Conservation (phyloP, 2,329 filamentous ascomycete species). For the Trichoderma sp. region DNA sequence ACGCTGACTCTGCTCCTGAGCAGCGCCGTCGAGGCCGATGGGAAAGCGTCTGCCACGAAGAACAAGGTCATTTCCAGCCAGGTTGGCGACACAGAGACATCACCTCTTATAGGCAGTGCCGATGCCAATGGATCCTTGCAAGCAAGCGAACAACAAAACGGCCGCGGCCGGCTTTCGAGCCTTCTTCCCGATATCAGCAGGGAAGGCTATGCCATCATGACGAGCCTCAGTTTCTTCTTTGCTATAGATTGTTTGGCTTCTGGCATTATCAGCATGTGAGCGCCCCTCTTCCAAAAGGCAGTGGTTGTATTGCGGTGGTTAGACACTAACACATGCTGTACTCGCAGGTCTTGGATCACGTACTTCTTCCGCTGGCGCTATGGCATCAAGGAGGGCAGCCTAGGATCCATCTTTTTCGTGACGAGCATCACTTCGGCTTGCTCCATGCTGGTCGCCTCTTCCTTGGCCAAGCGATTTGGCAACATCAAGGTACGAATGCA, state of each 20-base stretch:
- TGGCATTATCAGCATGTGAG: conserved; percentile 41
- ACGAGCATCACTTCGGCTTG: conserved; percentile 53
- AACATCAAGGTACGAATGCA: conserved; percentile 60
- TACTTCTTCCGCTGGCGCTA: conserved; percentile 57
- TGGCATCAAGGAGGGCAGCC: conserved; percentile 48
- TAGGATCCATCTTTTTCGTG: conserved; percentile 58
- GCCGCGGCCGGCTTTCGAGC: not conserved
- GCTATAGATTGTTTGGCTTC: conserved; percentile 69
- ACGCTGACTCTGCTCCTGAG: conserved; percentile 53
- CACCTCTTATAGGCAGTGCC: conserved; percentile 33
- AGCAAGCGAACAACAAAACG: not conserved
- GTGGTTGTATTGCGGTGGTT: conserved; percentile 25
- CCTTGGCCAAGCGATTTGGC: conserved; percentile 57
- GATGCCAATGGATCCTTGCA: not conserved
- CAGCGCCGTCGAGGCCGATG: conserved; percentile 45
- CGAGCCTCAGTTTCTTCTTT: conserved; percentile 67
- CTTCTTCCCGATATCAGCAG: conserved; percentile 60
- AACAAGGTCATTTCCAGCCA: no score
- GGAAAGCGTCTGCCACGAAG: not conserved
- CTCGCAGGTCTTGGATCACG: conserved; percentile 55
- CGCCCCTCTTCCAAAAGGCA: no score
- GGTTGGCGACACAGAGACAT: conserved; percentile 27
- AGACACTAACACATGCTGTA: conserved; percentile 29
- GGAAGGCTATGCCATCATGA: conserved; percentile 55
- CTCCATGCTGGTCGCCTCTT: conserved; percentile 56